Conservation (phyloP, 2,329 filamentous ascomycete species). For the Blastomyces gilchristii region DNA sequence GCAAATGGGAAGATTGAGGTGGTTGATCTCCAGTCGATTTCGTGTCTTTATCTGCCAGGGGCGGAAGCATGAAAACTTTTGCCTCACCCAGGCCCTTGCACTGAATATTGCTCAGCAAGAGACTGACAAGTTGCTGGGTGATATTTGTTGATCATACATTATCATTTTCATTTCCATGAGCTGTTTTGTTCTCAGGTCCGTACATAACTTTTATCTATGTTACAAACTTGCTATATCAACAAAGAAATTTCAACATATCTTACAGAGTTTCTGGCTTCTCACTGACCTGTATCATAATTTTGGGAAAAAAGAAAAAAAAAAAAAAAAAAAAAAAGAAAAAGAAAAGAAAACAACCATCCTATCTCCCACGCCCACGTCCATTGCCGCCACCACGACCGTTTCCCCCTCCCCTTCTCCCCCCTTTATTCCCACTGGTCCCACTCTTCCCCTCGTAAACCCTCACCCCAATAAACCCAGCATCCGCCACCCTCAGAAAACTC, state of each 20-base stretch:
- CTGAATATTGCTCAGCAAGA: background rate
- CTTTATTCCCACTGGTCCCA: constrained; percentile 16
- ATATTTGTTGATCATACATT: background rate
- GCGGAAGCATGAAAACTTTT: background rate
- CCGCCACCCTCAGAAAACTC: constrained; percentile 73
- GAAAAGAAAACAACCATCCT: constrained; percentile 12
- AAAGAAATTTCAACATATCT: background rate
- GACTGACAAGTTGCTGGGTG: background rate
- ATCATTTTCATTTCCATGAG: background rate
- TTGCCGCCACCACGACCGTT: constrained; percentile 20
- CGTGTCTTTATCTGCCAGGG: background rate
- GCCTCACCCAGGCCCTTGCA: background rate
- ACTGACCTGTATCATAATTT: too few species aligned
- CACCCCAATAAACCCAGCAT: constrained; percentile 70
- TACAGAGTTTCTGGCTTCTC: background rate
- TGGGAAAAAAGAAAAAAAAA: too few species aligned
- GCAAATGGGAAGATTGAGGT: constrained; percentile 5
- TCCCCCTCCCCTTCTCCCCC: constrained; percentile 18
- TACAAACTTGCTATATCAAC: background rate
- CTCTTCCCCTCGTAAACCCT: constrained; percentile 48
- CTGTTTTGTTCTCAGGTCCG: too few species aligned
- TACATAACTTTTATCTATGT: too few species aligned
- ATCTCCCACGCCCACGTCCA: constrained; percentile 19
- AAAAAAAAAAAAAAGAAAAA: too few species aligned
- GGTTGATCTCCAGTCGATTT: background rate